Conservation (phyloP, 306 rosid genomes). For the Astragalus membranaceus region DNA sequence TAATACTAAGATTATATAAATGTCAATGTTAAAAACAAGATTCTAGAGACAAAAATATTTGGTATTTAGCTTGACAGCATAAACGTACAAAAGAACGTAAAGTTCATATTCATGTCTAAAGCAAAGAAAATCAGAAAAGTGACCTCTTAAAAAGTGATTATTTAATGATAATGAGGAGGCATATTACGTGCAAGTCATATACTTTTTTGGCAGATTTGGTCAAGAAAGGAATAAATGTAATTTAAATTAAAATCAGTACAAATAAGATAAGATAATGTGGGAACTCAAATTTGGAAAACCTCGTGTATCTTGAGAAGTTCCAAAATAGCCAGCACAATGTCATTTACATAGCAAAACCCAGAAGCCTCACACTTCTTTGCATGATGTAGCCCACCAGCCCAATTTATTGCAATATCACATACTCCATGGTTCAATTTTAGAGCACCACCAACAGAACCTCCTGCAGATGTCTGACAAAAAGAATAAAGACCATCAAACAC, state of each 20-base stretch:
- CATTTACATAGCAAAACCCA: constrained; percentile 45
- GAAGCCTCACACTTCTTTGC: constrained; percentile 51
- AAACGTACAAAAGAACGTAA: background rate
- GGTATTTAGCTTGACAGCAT: background rate
- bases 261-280: background rate
- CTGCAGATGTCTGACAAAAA: constrained; percentile 46
- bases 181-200: background rate
- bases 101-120: background rate
- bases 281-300: constrained; percentile 22
- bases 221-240: background rate
- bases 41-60: background rate
- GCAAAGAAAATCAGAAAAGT: background rate
- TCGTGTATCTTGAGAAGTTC: constrained; percentile 45
- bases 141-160: background rate
- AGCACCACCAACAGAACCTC: constrained; percentile 50
- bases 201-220: background rate
- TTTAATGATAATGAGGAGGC: background rate
- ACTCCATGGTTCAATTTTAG: constrained; percentile 32
- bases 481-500: constrained; percentile 39
- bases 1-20: background rate
- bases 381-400: constrained; percentile 51
- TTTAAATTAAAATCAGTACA: constrained; percentile 8
- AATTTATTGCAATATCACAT: constrained; percentile 41
- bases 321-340: constrained; percentile 43
- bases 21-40: background rate